Conservation (phyloP, 345 rosid genomes). For the Rhizophora mangle region DNA sequence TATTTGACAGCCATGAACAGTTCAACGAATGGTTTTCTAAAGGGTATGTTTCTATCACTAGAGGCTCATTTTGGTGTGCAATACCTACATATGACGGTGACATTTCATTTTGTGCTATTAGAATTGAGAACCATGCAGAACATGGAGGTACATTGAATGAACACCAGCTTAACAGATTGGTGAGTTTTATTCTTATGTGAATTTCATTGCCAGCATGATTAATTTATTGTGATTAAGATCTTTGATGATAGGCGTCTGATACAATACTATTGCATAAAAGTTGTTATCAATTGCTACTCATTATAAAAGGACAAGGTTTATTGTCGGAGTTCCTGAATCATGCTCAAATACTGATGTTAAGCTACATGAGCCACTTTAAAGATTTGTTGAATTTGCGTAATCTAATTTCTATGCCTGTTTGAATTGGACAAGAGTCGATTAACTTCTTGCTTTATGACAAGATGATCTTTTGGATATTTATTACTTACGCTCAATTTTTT, state of each 20-base stretch:
- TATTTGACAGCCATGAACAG: conserved; percentile 98
- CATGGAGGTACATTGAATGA: conserved; percentile 99
- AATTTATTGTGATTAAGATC: conserved; percentile 1
- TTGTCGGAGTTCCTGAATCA: no score
- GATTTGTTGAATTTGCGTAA: no score
- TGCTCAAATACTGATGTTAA: no score
- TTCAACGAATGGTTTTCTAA: conserved; percentile 99
- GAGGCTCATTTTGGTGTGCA: conserved; percentile 9
- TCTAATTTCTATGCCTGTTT: no score
- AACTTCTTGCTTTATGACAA: no score
- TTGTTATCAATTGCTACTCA: no score
- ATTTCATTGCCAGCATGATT: conserved; percentile 4
- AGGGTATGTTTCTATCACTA: conserved; percentile 56
- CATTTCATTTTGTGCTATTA: conserved; percentile 32
- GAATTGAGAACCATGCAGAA: conserved; percentile 99
- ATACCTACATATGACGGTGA: neutral
- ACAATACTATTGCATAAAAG: no score
- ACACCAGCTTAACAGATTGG: conserved; percentile 99
- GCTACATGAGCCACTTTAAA: no score
- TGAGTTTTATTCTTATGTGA: conserved; percentile 32
- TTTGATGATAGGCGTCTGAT: neutral
- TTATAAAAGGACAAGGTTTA: no score
- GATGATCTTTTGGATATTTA: no score
- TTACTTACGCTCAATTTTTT: no score
- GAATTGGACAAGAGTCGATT: no score